Evolutionary conservation across 768 basidiomycete genomes (phyloP).

Genomic region (Tubosaeta sp.): DNA sequence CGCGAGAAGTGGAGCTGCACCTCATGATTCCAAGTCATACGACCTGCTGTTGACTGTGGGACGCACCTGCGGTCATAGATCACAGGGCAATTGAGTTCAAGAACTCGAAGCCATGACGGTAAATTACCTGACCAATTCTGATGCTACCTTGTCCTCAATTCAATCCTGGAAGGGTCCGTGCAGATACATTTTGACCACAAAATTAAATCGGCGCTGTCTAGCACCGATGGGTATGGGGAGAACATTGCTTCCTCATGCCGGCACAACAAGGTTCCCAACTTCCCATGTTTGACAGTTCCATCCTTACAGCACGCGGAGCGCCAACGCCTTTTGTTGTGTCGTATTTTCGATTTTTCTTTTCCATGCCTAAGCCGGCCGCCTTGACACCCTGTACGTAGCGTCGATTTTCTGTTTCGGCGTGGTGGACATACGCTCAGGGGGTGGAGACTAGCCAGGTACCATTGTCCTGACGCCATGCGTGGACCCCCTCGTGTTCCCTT

Average conservation of each 20-base stretch:
- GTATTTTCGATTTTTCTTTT: not conserved
- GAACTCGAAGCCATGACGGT: not conserved
- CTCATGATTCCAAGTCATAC: not conserved
- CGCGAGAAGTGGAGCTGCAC: not conserved
- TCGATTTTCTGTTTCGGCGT: not conserved
- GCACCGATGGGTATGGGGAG: conserved; percentile 7
- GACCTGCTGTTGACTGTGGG: not conserved
- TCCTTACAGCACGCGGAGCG: too few species aligned
- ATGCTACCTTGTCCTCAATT: conserved; percentile 3
- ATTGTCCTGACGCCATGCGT: not conserved
- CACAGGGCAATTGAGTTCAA: not conserved
- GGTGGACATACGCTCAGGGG: not conserved
- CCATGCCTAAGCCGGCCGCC: not conserved
- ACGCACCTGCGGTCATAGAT: not conserved
- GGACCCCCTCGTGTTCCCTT: not conserved
- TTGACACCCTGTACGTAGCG: not conserved
- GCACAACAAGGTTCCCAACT: not conserved
- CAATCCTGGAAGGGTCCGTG: not conserved
- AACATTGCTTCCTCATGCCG: conserved; percentile 7
- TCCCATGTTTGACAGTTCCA: not conserved
- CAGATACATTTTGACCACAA: not conserved
- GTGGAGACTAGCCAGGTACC: too few species aligned
- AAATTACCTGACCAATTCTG: not conserved
- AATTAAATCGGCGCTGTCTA: not conserved
- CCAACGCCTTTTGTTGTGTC: not conserved